Evolutionary conservation across 106 monocot species (phyloP), one percentile per base, ranked within the genome.

Genomic region (Dendrobium chrysotoxum): DNA sequence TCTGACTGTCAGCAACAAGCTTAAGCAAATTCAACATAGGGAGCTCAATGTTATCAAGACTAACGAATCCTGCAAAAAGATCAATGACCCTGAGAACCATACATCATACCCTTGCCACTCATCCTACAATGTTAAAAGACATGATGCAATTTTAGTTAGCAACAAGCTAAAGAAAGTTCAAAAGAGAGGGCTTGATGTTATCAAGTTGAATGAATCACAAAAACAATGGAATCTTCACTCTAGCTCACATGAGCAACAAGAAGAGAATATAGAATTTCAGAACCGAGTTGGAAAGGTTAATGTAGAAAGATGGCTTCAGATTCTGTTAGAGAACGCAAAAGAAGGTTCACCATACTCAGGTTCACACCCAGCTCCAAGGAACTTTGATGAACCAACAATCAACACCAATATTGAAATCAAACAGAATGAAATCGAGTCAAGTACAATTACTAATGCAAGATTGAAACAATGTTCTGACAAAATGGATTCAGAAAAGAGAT

Each of bases 231-330:
- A 23, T 13, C 26, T 53, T 28, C 16, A 1, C 1, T 13, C 13
- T 15, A 13, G 50, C 15, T 50, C 50, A 15, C 50, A 23, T 72
- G 20, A 55, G 50, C 74, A 67, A 2, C 45, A 79, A 55, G 79
- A 83, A 31, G 85, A 78, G 35, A 81, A 83, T 41, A 84, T 89
- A 26, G 88, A 83, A 44, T 39, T 82, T 45, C 81, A 61, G 39
- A 86, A 86, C 28, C 80, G 86, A 65, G 26, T 75, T 35, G 94
- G 97, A 42, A 94, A 88, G 84, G 87, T 58, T 53, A 97, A 92
- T 78, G 76, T 92, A 44, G 94, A 97, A 50, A 91, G 85, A 66
- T 94, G 97, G 97, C 89, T 91, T 50, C 81, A 91, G 40, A 72
- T 86, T 20, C 80, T 92, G 67, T 75, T 92, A 30, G 81, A 92